Evolutionary conservation across 768 basidiomycete genomes (phyloP).

Genomic region (Mycena amicta): DNA sequence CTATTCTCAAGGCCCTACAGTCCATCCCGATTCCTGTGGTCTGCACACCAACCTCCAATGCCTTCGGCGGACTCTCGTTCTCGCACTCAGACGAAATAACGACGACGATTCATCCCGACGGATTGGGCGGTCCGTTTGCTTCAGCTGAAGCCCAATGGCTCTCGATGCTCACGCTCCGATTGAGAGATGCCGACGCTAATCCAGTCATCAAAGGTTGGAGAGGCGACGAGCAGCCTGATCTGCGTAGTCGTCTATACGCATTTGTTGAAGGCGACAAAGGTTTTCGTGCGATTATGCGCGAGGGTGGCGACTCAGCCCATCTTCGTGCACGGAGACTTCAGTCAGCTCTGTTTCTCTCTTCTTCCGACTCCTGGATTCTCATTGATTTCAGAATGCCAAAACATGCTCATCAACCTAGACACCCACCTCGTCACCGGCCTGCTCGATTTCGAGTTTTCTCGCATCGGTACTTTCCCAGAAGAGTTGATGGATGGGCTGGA

Average conservation of each 20-base stretch:
- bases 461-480: constrained; percentile 14
- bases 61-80: constrained; percentile 11
- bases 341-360: not conserved
- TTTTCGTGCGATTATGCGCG: constrained; percentile 2
- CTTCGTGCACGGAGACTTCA: constrained; percentile 17
- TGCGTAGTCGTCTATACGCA: constrained; percentile 9
- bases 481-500: constrained; percentile 14
- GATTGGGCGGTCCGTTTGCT: constrained; percentile 10
- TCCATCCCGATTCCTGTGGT: constrained; percentile 4
- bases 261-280: constrained; percentile 6
- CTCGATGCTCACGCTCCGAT: constrained; percentile 2
- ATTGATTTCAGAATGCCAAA: constrained; percentile 3
- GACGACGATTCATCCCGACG: constrained; percentile 10
- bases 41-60: not conserved
- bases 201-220: constrained; percentile 9
- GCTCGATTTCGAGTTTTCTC: constrained; percentile 18
- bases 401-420: constrained; percentile 9
- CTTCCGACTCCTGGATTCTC: not conserved
- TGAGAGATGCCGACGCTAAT: constrained; percentile 6
- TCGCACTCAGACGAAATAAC: constrained; percentile 1
- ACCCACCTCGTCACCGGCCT: constrained; percentile 13
- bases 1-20: constrained; percentile 1
- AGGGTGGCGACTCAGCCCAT: constrained; percentile 4
- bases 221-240: constrained; percentile 5
- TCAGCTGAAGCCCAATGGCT: constrained; percentile 16